Base-by-base conservation (phyloP, 1,284 basidiomycete species). In the Ustilago cynodontis region DNA sequence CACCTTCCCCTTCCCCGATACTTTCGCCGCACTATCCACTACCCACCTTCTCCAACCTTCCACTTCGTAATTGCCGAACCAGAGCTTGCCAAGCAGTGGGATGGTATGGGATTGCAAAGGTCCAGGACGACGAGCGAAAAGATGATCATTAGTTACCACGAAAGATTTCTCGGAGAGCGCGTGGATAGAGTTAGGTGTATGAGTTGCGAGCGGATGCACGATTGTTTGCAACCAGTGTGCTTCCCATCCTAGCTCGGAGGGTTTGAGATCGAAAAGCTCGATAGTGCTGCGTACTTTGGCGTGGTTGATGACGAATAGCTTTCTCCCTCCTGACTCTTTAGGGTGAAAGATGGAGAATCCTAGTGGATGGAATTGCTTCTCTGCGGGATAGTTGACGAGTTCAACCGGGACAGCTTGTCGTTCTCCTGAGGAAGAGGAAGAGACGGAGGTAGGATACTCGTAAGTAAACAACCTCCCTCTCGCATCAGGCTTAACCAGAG, bases 91-190 rank as follows among this genome's bases (percentile, higher is more conserved):
- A 2, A 65, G 63, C 11, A 71, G 22, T 1, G 63, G 58, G 2
- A 56, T 11, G n/a, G 52, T 47, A 29, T 74, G 71, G 6, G 52
- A 24, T 3, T 10, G 1, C 7, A 45, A 10, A 8, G 62, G 65
- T 2, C 55, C 66, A 3, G 71, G 87, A 14, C 92, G 89, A 9
- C 90, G 88, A 0, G 92, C 92, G 78, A 92, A 83, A 28, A 90
- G 82, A 78, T 93, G 92, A 80, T 93, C 92, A 79, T 93, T 91
- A 35, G 89, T 89, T 39, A 92, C 88, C 72, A 90, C 91, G 82
- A 93, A 92, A 1, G 90, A 89, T 59, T 88, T 88, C 1, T 89
- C 88, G 26, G 89, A 89, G 7, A 91, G 90, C 47, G 91, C 86
- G 8, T 91, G 89, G 64, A 93, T 82, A 8, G 90, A 87, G 80